A percentile compares a stretch with the other conserved stretches of the same genome.
Evolutionary conservation across 2,329 filamentous ascomycete genomes (phyloP).

Genomic region (Epichloe gansuensis): DNA sequence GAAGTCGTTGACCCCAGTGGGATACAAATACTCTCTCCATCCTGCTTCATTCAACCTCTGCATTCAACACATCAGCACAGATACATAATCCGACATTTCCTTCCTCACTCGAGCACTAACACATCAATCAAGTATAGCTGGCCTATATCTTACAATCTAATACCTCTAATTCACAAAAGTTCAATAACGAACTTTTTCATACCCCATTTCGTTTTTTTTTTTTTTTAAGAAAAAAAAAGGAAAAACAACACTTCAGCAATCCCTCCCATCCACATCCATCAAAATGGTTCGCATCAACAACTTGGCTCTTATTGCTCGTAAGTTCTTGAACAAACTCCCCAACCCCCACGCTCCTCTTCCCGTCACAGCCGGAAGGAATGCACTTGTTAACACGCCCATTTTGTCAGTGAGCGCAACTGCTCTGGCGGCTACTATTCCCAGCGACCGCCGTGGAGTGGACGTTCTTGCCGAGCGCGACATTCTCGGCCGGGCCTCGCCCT

Average conservation of each 20-base stretch:
- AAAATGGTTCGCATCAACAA: conserved; percentile 6
- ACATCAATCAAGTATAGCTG: conserved; percentile 2
- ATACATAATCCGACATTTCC: too few relatives aligned
- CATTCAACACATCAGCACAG: neutral
- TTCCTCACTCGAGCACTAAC: neutral
- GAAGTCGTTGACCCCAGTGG: neutral
- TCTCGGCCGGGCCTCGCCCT: neutral
- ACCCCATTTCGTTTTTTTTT: too few relatives aligned
- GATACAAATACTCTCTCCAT: neutral
- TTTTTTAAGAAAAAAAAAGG: too few relatives aligned
- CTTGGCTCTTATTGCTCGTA: conserved; percentile 5
- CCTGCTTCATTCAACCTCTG: neutral
- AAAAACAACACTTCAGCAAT: neutral
- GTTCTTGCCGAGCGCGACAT: neutral
- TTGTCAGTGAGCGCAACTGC: conserved; percentile 4
- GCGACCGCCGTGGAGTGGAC: neutral
- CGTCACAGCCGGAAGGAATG: too few relatives aligned
- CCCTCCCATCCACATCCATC: neutral
- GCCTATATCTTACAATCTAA: neutral
- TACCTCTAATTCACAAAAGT: neutral
- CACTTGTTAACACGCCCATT: neutral
- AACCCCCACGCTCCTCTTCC: too few relatives aligned
- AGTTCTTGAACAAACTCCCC: neutral
- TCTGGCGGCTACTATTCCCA: conserved; percentile 2
- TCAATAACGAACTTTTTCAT: too few relatives aligned